Evolutionary conservation across 306 rosid species (phyloP).

Genomic region (Rosa persica): DNA sequence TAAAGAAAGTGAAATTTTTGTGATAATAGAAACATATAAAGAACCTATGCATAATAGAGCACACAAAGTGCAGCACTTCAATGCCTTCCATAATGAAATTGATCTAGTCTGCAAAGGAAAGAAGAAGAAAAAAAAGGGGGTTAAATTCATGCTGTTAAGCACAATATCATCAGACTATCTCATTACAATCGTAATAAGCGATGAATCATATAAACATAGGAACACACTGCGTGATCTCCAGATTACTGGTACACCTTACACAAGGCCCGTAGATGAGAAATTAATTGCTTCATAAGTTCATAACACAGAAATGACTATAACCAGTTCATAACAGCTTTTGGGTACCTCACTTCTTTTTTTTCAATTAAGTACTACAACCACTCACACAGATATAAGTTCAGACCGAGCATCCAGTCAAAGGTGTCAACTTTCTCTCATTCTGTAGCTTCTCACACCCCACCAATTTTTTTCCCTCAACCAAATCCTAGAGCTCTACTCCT

Average conservation of each 20-base stretch:
- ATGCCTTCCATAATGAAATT: constrained; percentile 63
- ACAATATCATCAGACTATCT: background rate
- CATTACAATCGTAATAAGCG: background rate
- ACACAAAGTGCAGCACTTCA: constrained; percentile 62
- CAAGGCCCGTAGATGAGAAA: background rate
- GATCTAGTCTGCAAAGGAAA: constrained; percentile 65
- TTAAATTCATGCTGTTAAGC: background rate
- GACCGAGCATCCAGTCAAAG: background rate
- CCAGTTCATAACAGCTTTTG: background rate
- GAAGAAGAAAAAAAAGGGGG: background rate
- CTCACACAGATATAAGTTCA: background rate
- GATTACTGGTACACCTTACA: background rate
- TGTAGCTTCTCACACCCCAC: background rate
- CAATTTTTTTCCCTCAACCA: background rate
- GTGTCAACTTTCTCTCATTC: background rate
- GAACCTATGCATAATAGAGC: constrained; percentile 70
- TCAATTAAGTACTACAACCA: background rate
- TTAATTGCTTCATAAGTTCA: background rate
- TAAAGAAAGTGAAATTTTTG: background rate
- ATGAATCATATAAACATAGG: background rate
- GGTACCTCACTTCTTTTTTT: background rate
- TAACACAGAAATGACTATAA: background rate
- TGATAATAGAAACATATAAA: constrained; percentile 27
- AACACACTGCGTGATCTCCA: background rate
- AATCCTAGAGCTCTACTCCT: background rate